Evolutionary conservation across 805 yeast species (phyloP).

Genomic region (Nakazawaea pomicola): DNA sequence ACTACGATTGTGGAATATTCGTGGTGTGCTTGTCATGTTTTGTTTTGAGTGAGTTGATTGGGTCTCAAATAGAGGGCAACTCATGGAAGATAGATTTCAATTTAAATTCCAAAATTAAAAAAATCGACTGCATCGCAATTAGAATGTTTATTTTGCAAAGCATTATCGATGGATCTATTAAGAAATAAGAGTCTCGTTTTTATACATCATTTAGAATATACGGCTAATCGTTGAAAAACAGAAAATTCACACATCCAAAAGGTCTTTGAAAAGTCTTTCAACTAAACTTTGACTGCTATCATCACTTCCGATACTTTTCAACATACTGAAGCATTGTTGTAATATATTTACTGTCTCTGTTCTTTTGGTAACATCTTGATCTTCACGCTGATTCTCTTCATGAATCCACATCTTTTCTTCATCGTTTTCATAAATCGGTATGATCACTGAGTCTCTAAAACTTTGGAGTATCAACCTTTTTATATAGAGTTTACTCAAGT

Average conservation of each 20-base stretch:
- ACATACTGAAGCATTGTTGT: constrained; percentile 58
- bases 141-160: constrained; percentile 6
- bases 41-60: constrained; percentile 15
- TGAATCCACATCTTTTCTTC: constrained; percentile 9
- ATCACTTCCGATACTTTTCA: constrained; percentile 46
- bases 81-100: constrained; percentile 8
- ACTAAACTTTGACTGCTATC: constrained; percentile 55
- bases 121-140: constrained; percentile 3
- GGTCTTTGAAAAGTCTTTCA: constrained; percentile 40
- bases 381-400: constrained; percentile 2
- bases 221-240: no score
- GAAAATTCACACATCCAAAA: no score
- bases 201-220: neutral
- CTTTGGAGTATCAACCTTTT: constrained; percentile 31
- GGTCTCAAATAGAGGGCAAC: constrained; percentile 7
- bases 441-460: constrained; percentile 47
- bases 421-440: constrained; percentile 45
- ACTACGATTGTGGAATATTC: constrained; percentile 61
- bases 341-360: constrained; percentile 20
- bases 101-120: constrained; percentile 3
- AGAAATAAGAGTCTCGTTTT: neutral
- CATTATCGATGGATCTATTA: neutral
- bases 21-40: constrained; percentile 29
- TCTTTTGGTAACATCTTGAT: constrained; percentile 9
- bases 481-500: constrained; percentile 3